Conservation (phyloP, 441 rosid species). For the Populus tomentosa region DNA sequence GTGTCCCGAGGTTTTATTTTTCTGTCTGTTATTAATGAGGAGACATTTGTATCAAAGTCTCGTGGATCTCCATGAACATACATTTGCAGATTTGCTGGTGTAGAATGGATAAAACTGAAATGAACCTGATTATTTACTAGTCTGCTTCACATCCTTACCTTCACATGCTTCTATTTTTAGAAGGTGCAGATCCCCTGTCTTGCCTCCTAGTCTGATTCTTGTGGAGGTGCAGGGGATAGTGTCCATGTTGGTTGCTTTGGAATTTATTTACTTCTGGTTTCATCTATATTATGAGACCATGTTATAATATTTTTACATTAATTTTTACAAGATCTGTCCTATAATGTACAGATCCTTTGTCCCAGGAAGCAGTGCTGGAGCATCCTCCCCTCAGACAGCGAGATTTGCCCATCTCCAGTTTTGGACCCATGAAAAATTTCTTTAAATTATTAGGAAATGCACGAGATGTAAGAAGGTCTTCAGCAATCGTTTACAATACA, state of each 20-base stretch:
- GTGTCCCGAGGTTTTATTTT: background rate
- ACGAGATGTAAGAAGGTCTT: slow-evolving; percentile 16
- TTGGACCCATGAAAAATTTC: background rate
- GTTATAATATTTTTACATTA: too few relatives aligned
- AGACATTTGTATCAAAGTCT: background rate
- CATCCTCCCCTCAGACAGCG: slow-evolving; percentile 23
- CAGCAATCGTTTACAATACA: slow-evolving; percentile 35
- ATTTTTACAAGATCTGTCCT: background rate
- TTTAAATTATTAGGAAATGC: background rate
- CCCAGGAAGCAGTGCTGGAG: slow-evolving; percentile 16
- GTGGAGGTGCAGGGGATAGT: too few relatives aligned
- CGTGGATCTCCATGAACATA: background rate
- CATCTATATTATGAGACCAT: background rate
- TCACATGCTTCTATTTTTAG: too few relatives aligned
- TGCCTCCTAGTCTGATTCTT: too few relatives aligned
- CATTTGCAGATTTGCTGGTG: too few relatives aligned
- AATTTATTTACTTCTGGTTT: too few relatives aligned
- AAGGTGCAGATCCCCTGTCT: too few relatives aligned
- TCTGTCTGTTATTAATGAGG: background rate
- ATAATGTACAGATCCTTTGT: slow-evolving; percentile 20
- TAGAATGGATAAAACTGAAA: too few relatives aligned
- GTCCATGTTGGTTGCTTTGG: background rate
- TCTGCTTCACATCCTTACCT: too few relatives aligned
- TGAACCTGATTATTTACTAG: too few relatives aligned
- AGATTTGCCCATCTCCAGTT: slow-evolving; percentile 17